Base-by-base conservation (phyloP, 2,329 filamentous ascomycete genomes). In the Xylaria sp. region DNA sequence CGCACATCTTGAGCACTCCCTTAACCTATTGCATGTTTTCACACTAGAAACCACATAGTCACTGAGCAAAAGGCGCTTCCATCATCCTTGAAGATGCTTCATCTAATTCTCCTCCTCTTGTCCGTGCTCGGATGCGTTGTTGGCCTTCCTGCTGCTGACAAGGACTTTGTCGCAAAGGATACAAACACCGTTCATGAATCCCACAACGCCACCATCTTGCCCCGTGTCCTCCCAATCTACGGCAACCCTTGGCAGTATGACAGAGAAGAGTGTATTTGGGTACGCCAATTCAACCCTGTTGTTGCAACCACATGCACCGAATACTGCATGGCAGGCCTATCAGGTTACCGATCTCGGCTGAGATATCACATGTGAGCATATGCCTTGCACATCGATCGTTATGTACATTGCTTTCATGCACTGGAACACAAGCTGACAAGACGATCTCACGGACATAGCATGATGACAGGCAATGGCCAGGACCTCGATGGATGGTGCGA, bases 351-450 rank as follows among this genome's bases (percentile, higher is more conserved):
- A 23, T 60, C 67, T 20, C 68, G 69, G 6, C 53, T 72, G 2
- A 58, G 67, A 38, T 74, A 72, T 36, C 69, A 73, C 15, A 70
- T 74, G 71, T 73, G 40, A 73, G 71, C 44, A 59, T 15, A 38
- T 15, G n/a, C 31, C n/a, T 36, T 54, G 10, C n/a, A 15, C n/a
- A 23, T 13, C 28, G 13, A 56, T n/a, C n/a, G 17, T 26, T 17
- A 26, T n/a, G 2, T 6, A 28, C 13, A 3, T 17, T 2, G 23
- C 26, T 13, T 15, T 4, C 15, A 64, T 23, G 15, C 11, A 33
- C 20, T 20, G 4, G 15, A 7, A 13, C 11, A 33, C 44, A 23
- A 20, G 15, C 17, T n/a, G 46, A 62, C 26, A 54, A 15, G 13
- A 40, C 13, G 4, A 13, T 2, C 33, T 40, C 23, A 11, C 10